These are phyloP conservation scores for Kodamaea derodonti DNA, from an alignment of 1,139 yeast genomes.

Conservation along the genomic window DNA sequence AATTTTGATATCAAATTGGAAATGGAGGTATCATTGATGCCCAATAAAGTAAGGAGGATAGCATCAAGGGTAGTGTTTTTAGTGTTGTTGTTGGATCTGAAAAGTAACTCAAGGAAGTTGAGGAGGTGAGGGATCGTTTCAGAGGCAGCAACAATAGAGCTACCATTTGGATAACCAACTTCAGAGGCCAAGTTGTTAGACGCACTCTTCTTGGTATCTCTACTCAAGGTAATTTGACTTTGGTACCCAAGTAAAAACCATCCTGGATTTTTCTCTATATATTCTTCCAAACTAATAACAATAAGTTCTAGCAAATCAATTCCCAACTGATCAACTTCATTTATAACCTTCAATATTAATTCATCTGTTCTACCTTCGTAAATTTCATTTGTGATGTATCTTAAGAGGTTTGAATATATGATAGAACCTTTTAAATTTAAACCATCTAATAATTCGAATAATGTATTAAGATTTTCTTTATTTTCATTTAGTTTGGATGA, in stretches of 20 bases:
- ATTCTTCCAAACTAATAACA: slow-evolving; percentile 11
- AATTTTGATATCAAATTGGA: slow-evolving; percentile 33
- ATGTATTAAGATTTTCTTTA: slow-evolving; percentile 20
- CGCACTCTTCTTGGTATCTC: too few species aligned
- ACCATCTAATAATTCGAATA: slow-evolving; percentile 34
- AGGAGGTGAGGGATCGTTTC: slow-evolving; percentile 10
- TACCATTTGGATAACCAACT: too few species aligned
- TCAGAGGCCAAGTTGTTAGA: too few species aligned
- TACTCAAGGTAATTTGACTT: too few species aligned
- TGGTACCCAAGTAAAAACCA: slow-evolving; percentile 21
- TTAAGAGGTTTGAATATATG: slow-evolving; percentile 19
- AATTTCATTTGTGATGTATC: slow-evolving; percentile 10
- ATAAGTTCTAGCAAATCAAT: slow-evolving; percentile 14
- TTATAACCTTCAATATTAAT: slow-evolving; percentile 15
- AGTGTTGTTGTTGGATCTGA: slow-evolving; percentile 6
- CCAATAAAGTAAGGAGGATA: slow-evolving; percentile 28
- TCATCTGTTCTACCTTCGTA: slow-evolving; percentile 7
- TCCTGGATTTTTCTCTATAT: slow-evolving; percentile 13
- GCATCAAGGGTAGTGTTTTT: slow-evolving; percentile 15
- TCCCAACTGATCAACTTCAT: slow-evolving; percentile 19
- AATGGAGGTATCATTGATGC: slow-evolving; percentile 29
- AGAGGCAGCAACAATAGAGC: too few species aligned
- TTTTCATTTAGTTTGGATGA: slow-evolving; percentile 15
- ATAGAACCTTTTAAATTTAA: slow-evolving; percentile 19
- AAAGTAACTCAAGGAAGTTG: slow-evolving; percentile 16